phyloP scores from a whole-genome alignment of 2,329 filamentous ascomycete genomes.

The Xylaria multiplex region DNA sequence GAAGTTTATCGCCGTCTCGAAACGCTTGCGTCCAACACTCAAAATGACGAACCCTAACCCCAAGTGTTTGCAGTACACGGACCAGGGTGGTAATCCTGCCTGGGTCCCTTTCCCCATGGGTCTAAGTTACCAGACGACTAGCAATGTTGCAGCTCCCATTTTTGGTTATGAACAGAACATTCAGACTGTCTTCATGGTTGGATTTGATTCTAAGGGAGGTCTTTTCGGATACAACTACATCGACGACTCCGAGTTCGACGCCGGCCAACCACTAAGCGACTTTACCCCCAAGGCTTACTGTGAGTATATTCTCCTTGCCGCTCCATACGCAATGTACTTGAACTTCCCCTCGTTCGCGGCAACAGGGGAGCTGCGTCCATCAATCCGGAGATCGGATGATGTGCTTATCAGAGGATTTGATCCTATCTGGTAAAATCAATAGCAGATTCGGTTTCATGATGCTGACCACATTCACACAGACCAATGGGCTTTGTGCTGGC shows the following conservation, averaged over 20 bases:
- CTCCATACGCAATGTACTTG: not conserved
- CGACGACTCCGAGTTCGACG: slow-evolving; percentile 46
- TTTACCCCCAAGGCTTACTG: slow-evolving; percentile 38
- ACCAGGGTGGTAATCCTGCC: slow-evolving; percentile 26
- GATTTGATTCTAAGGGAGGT: slow-evolving; percentile 47
- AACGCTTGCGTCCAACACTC: no score
- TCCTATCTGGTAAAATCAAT: no score
- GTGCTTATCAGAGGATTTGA: no score
- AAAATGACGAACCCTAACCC: no score
- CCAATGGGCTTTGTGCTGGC: slow-evolving; percentile 52
- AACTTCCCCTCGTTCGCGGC: not conserved
- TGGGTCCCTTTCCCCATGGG: slow-evolving; percentile 39
- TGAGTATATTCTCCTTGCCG: slow-evolving; percentile 22
- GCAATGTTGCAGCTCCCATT: slow-evolving; percentile 48
- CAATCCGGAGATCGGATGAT: not conserved
- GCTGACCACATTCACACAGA: slow-evolving; percentile 35
- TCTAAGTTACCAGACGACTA: slow-evolving; percentile 41
- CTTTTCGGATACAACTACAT: slow-evolving; percentile 44
- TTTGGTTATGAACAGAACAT: slow-evolving; percentile 39
- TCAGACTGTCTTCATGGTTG: slow-evolving; percentile 34
- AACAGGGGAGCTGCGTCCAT: not conserved
- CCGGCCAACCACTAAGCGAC: slow-evolving; percentile 37
- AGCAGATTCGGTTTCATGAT: not conserved
- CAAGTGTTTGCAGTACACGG: slow-evolving; percentile 19
- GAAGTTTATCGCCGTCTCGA: no score